Evolutionary conservation across 495 filamentous ascomycete genomes (phyloP).

Genomic region (Penicillium angulare): DNA sequence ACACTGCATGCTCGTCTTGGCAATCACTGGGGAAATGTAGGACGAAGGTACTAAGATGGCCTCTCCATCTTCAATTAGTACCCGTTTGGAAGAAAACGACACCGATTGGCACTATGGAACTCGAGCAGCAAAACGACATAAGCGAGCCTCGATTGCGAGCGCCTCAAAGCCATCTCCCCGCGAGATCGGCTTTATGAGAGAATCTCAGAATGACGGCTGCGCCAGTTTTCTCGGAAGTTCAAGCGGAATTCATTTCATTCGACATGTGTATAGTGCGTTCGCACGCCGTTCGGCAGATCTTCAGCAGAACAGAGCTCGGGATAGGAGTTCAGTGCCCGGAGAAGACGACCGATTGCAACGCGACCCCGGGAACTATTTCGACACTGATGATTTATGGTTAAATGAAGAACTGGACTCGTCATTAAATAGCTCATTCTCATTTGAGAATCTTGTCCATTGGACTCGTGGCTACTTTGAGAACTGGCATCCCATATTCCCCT

Average conservation of each 20-base stretch:
- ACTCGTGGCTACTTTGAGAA: slow-evolving; percentile 45
- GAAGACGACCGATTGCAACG: slow-evolving; percentile 45
- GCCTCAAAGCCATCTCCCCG: slow-evolving; percentile 27
- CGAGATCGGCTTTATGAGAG: slow-evolving; percentile 42
- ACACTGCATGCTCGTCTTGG: not conserved
- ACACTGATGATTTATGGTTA: slow-evolving; percentile 27
- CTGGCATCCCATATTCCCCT: slow-evolving; percentile 51
- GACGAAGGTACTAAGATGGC: slow-evolving; percentile 4
- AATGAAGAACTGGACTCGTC: slow-evolving; percentile 25
- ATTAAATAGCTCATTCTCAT: slow-evolving; percentile 13
- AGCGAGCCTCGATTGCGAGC: slow-evolving; percentile 22
- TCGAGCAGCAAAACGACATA: slow-evolving; percentile 29
- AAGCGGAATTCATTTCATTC: slow-evolving; percentile 52
- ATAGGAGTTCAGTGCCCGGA: slow-evolving; percentile 40
- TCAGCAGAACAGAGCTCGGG: slow-evolving; percentile 24
- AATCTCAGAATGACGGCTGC: slow-evolving; percentile 31
- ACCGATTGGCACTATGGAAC: slow-evolving; percentile 18
- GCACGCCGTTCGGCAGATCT: slow-evolving; percentile 37
- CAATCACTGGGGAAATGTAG: slow-evolving; percentile 4
- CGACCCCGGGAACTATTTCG: slow-evolving; percentile 6
- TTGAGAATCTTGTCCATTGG: slow-evolving; percentile 38
- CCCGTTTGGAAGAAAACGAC: slow-evolving; percentile 17
- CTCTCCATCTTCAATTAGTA: slow-evolving; percentile 17
- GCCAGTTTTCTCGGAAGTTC: slow-evolving; percentile 47
- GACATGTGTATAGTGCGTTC: slow-evolving; percentile 45